Evolutionary conservation across 345 rosid species (phyloP), one percentile per base, ranked within the genome.

Genomic region (Erucastrum elatum): DNA sequence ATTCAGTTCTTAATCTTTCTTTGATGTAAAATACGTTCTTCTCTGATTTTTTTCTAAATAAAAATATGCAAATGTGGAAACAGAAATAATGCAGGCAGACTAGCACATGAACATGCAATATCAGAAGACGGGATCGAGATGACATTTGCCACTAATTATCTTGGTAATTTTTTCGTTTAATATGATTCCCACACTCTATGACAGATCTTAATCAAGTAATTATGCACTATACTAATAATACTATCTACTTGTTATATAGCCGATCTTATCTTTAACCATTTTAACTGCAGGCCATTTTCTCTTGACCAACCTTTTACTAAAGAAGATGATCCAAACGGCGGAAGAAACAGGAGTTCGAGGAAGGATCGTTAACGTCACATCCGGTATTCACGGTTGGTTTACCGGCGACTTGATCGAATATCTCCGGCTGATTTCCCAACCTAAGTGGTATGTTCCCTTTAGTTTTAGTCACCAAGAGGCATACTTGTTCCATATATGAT

Each of bases 61-160:
- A 11, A 44, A 3, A 44, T 12, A 12, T 1, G 53, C 15, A 44
- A 44, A 44, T 44, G n/a, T 44, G 53, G 53, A 44, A 44, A 3
- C 53, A 96, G 98, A 91, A 93, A 96, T 81, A 96, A 96, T 84
- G 98, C 98, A 26, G 98, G 98, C 10, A 91, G 83, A 77, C 90
- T 93, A 70, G 89, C 98, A 6, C 90, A 88, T 89, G 84, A 90
- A 84, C 97, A 93, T 87, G 94, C 87, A 68, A 83, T 93, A 66
- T 88, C 98, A 6, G 98, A 93, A 82, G 98, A 96, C 81, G 98
- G 98, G 63, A 86, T 96, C 81, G 99, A 96, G 91, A 91, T 96
- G 97, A 91, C 96, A 51, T 93, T 96, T 72, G 99, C 96, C 0
- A 96, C 99, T 71, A 96, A 96, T 81, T 93, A 93, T 74, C 87